Conservation (phyloP, 2,329 filamentous ascomycete species). For the Phialophora macrospora region DNA sequence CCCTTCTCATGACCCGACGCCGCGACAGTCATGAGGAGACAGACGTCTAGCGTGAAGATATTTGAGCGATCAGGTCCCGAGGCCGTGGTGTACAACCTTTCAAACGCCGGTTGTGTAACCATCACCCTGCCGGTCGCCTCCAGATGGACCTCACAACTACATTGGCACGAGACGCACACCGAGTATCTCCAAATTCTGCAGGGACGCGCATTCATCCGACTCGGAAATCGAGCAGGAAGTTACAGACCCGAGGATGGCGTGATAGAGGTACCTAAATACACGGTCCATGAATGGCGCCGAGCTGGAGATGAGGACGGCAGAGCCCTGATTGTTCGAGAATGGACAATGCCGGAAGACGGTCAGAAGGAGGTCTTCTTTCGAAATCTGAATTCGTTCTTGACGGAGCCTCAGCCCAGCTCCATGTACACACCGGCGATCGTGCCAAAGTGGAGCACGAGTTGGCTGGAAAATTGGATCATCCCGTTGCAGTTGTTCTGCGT, state of each 20-base stretch:
- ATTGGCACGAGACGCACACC: slow-evolving; percentile 57
- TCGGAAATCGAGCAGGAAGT: slow-evolving; percentile 18
- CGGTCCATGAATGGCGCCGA: slow-evolving; percentile 56
- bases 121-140: slow-evolving; percentile 53
- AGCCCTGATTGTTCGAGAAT: slow-evolving; percentile 54
- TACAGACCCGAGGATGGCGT: slow-evolving; percentile 35
- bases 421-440: slow-evolving; percentile 15
- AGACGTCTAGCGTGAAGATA: slow-evolving; percentile 14
- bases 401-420: slow-evolving; percentile 25
- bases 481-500: slow-evolving; percentile 29
- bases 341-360: slow-evolving; percentile 54
- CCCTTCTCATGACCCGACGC: not conserved
- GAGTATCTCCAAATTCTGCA: slow-evolving; percentile 54
- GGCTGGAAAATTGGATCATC: slow-evolving; percentile 29
- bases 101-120: slow-evolving; percentile 46
- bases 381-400: slow-evolving; percentile 50
- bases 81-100: slow-evolving; percentile 45
- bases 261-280: slow-evolving; percentile 43
- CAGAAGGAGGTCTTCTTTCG: slow-evolving; percentile 57
- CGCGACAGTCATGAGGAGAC: slow-evolving; percentile 20
- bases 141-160: slow-evolving; percentile 56
- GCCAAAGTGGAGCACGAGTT: slow-evolving; percentile 11
- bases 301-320: slow-evolving; percentile 38
- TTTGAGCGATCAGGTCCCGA: slow-evolving; percentile 21
- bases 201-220: slow-evolving; percentile 44